Base-by-base conservation (phyloP, 192 early-diverging fungal species). In the Coemansia sp. region DNA sequence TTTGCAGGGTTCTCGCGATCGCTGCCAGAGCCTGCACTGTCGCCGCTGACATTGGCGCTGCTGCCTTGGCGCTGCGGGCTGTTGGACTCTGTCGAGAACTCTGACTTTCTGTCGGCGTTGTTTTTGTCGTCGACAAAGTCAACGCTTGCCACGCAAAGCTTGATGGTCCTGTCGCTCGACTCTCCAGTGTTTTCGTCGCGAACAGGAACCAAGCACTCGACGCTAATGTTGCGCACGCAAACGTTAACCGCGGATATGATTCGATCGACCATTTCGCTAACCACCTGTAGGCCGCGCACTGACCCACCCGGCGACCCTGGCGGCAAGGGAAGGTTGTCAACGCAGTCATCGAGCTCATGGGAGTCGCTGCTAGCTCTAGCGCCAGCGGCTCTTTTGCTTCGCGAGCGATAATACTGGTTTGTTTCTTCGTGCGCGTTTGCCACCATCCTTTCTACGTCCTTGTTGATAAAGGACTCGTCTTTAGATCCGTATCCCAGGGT, bases 241-340 rank as follows among this genome's bases (percentile, higher is more conserved):
- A 95, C 77, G 58, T 89, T 91, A 36, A 92, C 85, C 56, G 85
- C 85, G 16, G 91, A 91, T 60, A 93, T 81, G 45, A 95, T 89
- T 49, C 89, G 88, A 51, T 94, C 92, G 55, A 95, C 92, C 52
- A 94, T 72, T 53, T 85, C 84, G 14, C 90, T 89, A 30, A 94
- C 71, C 7, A 91, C 85, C 65, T 90, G 86, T 32, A 94, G 61
- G 11, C 91, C 91, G 60, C 86, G 83, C 16, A 85, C 74, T 1
- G 70, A 64, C 20, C 78, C 47, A 16, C 72, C 74, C 4, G 77
- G 71, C 10, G 68, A 67, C 23, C 62, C 68, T 8, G 77, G 36
- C 22, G 57, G 77, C 34, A 60, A 56, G 0, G 77, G 77, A 23
- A 74, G 34, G 2, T 49, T 61, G n/a, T 71, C 71, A n/a, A 25